These are phyloP conservation scores for Diaporthe caulivora DNA, from an alignment of 2,329 filamentous ascomycete species.

Conservation along the genomic window DNA sequence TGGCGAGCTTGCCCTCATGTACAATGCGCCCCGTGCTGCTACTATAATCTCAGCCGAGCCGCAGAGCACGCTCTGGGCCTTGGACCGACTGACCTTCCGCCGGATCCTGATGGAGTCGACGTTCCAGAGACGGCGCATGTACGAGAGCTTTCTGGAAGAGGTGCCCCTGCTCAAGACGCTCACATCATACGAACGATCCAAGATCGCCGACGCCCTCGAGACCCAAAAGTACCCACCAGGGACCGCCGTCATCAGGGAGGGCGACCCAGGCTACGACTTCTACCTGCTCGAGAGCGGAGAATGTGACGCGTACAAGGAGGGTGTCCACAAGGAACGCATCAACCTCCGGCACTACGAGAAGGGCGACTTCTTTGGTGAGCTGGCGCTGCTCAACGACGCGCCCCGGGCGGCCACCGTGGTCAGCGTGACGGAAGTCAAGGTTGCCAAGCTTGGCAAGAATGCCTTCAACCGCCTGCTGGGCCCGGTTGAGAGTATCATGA, in stretches of 20 bases:
- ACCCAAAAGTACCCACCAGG: conserved; percentile 86
- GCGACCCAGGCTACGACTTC: conserved; percentile 91
- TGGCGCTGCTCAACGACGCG: conserved; percentile 92
- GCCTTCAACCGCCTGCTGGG: conserved; percentile 95
- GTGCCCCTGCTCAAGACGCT: conserved; percentile 87
- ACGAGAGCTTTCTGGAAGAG: conserved; percentile 95
- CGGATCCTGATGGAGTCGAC: conserved; percentile 98
- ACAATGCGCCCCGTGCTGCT: conserved; percentile 95
- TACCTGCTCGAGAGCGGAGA: conserved; percentile 90
- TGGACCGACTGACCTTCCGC: conserved; percentile 96
- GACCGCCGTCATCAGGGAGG: conserved; percentile 88
- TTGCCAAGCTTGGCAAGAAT: conserved; percentile 91
- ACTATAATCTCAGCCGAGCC: conserved; percentile 89
- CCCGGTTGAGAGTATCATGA: conserved; percentile 94
- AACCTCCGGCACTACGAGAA: conserved; percentile 86
- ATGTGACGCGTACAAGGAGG: conserved; percentile 88
- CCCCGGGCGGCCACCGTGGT: conserved; percentile 92
- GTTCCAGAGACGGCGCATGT: conserved; percentile 95
- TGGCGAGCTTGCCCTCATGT: conserved; percentile 97
- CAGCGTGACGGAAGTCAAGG: conserved; percentile 88
- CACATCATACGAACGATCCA: conserved; percentile 93
- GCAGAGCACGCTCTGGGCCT: conserved; percentile 87
- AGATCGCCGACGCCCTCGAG: conserved; percentile 96
- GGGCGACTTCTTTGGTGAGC: conserved; percentile 97
- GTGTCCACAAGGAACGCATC: conserved; percentile 61